phyloP scores from a whole-genome alignment of 768 basidiomycete species.

The Mycena floridula region DNA sequence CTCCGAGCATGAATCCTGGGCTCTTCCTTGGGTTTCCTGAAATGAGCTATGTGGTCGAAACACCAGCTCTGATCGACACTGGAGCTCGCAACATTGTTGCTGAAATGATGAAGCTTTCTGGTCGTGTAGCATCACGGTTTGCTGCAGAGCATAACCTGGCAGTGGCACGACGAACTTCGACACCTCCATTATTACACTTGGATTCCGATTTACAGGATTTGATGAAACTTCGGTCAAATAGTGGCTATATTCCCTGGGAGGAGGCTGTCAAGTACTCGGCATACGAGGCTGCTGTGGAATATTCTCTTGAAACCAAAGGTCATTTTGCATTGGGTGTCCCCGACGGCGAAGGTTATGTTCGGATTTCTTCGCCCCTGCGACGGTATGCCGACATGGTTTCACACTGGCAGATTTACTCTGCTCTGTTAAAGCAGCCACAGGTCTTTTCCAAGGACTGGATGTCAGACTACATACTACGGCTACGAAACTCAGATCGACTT shows the following conservation, averaged over 20 bases:
- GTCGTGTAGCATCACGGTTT: constrained; percentile 70
- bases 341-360: constrained; percentile 72
- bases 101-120: constrained; percentile 81
- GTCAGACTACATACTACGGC: constrained; percentile 30
- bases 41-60: constrained; percentile 37
- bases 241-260: constrained; percentile 37
- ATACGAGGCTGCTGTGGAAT: constrained; percentile 29
- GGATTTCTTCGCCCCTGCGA: constrained; percentile 83
- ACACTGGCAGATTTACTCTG: constrained; percentile 93
- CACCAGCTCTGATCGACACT: constrained; percentile 14
- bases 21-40: constrained; percentile 45
- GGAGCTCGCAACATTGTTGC: constrained; percentile 58
- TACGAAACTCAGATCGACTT: constrained; percentile 29
- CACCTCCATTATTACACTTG: constrained; percentile 21
- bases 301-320: constrained; percentile 46
- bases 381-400: constrained; percentile 74
- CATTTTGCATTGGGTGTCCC: constrained; percentile 71
- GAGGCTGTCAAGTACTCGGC: constrained; percentile 26
- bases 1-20: constrained; percentile 22
- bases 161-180: constrained; percentile 50
- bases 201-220: constrained; percentile 37
- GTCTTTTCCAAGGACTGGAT: constrained; percentile 44
- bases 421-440: constrained; percentile 42
- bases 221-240: constrained; percentile 37
- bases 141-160: constrained; percentile 54